Conservation (phyloP, 73 alveolate genomes). For the Halteria grandinella region DNA sequence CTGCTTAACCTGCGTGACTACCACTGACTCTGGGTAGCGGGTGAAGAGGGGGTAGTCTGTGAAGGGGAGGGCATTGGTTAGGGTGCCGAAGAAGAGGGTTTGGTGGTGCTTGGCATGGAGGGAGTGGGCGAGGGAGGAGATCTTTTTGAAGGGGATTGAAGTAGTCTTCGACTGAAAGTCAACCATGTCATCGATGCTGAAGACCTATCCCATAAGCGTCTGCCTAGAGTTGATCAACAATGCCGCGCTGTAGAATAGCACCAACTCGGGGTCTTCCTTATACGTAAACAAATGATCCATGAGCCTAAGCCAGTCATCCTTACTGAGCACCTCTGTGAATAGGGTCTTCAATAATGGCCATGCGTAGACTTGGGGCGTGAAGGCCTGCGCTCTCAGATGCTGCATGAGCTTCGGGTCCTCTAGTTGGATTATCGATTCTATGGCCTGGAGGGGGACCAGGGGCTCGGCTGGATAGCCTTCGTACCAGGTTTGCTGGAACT, state of each 20-base stretch:
- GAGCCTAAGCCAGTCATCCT: conserved; percentile 73
- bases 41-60: conserved; percentile 65
- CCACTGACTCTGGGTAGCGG: conserved; percentile 58
- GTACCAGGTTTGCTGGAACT: conserved; percentile 59
- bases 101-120: conserved; percentile 35
- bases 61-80: conserved; percentile 13
- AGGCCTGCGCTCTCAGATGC: conserved; percentile 25
- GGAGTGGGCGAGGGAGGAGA: conserved; percentile 12
- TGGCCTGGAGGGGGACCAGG: conserved; percentile 7
- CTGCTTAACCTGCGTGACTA: background rate
- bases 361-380: conserved; percentile 33
- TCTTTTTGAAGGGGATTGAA: conserved; percentile 36
- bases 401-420: conserved; percentile 6
- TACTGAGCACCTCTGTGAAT: conserved; percentile 63
- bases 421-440: conserved; percentile 4
- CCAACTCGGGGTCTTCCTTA: conserved; percentile 56
- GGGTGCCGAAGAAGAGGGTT: conserved; percentile 15
- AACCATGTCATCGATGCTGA: conserved; percentile 36
- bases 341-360: conserved; percentile 68
- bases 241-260: conserved; percentile 56
- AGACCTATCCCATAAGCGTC: conserved; percentile 4
- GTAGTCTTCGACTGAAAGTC: conserved; percentile 30
- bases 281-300: conserved; percentile 66
- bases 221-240: conserved; percentile 50
- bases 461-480: conserved; percentile 56